phyloP scores from a whole-genome alignment of 345 rosid species.

The Eucalyptus grandis region DNA sequence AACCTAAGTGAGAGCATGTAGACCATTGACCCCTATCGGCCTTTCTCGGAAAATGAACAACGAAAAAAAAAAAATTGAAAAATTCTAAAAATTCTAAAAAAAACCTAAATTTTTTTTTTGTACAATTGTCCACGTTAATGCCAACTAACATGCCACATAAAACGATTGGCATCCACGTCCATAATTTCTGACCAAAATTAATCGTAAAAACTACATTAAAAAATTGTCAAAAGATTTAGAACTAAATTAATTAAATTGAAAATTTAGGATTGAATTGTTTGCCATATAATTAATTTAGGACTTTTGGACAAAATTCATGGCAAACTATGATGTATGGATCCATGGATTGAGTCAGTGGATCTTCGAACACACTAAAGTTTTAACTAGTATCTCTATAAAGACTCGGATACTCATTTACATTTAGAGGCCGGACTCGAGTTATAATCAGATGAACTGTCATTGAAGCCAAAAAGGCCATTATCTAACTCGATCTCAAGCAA shows the following conservation, averaged over 20 bases:
- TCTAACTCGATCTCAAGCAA: not conserved
- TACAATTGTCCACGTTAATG: no score
- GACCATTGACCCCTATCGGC: no score
- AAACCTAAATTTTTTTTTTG: no score
- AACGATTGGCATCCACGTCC: rapidly evolving
- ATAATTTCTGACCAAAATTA: no score
- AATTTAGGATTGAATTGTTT: not conserved
- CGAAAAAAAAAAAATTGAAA: rapidly evolving
- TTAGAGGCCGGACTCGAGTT: not conserved
- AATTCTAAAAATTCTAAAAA: no score
- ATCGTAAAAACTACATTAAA: no score
- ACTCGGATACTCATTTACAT: not conserved
- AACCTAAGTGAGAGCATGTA: no score
- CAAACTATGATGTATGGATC: not conserved
- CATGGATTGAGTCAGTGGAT: not conserved
- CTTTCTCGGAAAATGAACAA: no score
- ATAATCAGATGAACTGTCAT: not conserved
- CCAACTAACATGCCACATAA: not conserved
- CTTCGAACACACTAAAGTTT: not conserved
- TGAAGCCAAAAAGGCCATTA: not conserved
- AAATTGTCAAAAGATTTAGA: no score
- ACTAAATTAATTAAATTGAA: no score
- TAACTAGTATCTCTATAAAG: not conserved
- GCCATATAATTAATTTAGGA: no score
- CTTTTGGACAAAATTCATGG: not conserved